Evolutionary conservation across 2,329 filamentous ascomycete species (phyloP).

Genomic region (Thelonectria discophora): DNA sequence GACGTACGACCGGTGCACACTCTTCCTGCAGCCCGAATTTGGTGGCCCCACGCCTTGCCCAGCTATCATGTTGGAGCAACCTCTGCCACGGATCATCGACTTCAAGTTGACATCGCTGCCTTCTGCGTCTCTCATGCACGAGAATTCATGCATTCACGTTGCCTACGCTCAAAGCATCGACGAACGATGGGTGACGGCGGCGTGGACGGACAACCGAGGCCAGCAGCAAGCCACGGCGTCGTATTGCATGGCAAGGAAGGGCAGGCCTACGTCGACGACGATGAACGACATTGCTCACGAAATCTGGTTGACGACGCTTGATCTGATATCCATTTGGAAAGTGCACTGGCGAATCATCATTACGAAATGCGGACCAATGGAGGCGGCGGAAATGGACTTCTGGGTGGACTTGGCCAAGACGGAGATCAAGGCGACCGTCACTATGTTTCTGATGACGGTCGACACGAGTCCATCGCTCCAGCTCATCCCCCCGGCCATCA

Average conservation of each 20-base stretch:
- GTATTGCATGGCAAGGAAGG: slow-evolving; percentile 74
- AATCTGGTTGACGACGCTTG: slow-evolving; percentile 80
- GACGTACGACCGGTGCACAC: slow-evolving; percentile 78
- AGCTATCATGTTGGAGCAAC: slow-evolving; percentile 76
- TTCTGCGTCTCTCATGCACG: slow-evolving; percentile 76
- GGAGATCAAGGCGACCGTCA: slow-evolving; percentile 61
- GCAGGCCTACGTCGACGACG: slow-evolving; percentile 58
- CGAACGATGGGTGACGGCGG: slow-evolving; percentile 79
- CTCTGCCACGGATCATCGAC: slow-evolving; percentile 74
- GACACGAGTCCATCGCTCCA: slow-evolving; percentile 72
- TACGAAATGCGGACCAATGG: slow-evolving; percentile 75
- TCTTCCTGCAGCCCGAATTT: slow-evolving; percentile 50
- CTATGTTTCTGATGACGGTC: slow-evolving; percentile 69
- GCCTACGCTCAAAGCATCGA: slow-evolving; percentile 81
- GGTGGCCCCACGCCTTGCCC: slow-evolving; percentile 69
- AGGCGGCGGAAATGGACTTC: slow-evolving; percentile 69
- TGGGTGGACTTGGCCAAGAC: slow-evolving; percentile 64
- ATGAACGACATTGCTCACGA: slow-evolving; percentile 75
- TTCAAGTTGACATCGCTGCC: slow-evolving; percentile 76
- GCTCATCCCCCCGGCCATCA: slow-evolving; percentile 65
- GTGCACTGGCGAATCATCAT: slow-evolving; percentile 82
- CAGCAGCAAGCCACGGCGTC: slow-evolving; percentile 76
- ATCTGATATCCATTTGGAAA: slow-evolving; percentile 74
- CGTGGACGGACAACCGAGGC: slow-evolving; percentile 83
- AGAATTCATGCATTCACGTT: slow-evolving; percentile 83